Percentiles rank a stretch among this genome's conserved stretches.
These are phyloP conservation scores for Macrophomina phaseolina DNA, from an alignment of 2,329 filamentous ascomycete genomes.

Conservation along the genomic window DNA sequence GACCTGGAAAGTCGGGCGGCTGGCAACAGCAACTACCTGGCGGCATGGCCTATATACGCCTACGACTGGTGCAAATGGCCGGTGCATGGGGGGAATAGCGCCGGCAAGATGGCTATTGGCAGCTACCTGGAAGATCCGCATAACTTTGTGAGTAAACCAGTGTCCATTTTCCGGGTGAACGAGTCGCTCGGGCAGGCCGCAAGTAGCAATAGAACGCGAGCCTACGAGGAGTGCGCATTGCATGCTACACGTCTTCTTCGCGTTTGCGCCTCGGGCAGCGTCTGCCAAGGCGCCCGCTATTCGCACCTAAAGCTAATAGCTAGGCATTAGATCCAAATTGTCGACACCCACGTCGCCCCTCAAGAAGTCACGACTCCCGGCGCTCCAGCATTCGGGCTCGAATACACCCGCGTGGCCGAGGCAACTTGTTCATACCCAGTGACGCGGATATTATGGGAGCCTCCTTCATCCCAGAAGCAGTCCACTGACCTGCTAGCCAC, in stretches of 20 bases:
- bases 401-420: slow-evolving; percentile 93
- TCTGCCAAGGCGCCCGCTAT: no score
- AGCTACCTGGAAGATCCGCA: slow-evolving; percentile 98
- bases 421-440: slow-evolving; percentile 98
- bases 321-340: slow-evolving; percentile 81
- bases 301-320: not conserved
- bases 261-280: no score
- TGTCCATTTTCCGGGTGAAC: not conserved
- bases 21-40: slow-evolving; percentile 88
- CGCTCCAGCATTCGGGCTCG: slow-evolving; percentile 75
- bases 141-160: slow-evolving; percentile 75
- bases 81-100: slow-evolving; percentile 70
- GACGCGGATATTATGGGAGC: slow-evolving; percentile 93
- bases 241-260: no score
- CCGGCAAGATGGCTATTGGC: slow-evolving; percentile 91
- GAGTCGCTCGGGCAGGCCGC: not conserved
- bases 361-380: slow-evolving; percentile 73
- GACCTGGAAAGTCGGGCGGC: slow-evolving; percentile 71
- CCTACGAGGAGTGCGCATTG: not conserved
- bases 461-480: slow-evolving; percentile 91
- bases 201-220: not conserved
- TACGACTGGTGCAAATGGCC: slow-evolving; percentile 99
- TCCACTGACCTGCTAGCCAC: slow-evolving; percentile 94
- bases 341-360: slow-evolving; percentile 80
- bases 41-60: slow-evolving; percentile 94